Percentiles rank a stretch among this genome's conserved stretches.
Conservation (phyloP, 2,329 filamentous ascomycete species). For the Pseudocercospora vitis region DNA sequence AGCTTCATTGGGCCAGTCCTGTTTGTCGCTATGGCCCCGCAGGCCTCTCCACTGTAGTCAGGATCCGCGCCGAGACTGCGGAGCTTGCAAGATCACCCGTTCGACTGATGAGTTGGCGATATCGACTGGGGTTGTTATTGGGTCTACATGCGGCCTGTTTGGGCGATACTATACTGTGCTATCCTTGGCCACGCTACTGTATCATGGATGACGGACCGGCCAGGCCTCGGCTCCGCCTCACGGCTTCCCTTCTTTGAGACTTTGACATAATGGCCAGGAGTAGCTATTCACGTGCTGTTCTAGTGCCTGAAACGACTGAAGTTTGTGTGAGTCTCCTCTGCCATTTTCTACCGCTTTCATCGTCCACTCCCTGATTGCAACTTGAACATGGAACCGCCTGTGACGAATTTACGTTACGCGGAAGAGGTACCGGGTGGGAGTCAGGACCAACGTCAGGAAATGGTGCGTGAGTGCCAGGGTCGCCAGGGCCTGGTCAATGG, state of each 20-base stretch:
- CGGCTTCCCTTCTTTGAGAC: not conserved
- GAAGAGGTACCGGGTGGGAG: not conserved
- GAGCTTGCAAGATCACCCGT: not conserved
- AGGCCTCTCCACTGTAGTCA: not conserved
- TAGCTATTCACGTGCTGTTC: not conserved
- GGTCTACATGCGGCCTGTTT: not conserved
- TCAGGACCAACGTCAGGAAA: not conserved
- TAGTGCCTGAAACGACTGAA: not conserved
- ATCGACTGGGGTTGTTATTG: constrained; percentile 1
- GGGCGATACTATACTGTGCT: not conserved
- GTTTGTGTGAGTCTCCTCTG: not conserved
- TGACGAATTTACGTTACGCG: not conserved
- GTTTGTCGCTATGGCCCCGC: too few relatives aligned
- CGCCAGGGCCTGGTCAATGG: too few relatives aligned
- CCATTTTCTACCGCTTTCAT: not conserved
- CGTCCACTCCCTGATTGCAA: not conserved
- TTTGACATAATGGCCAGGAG: not conserved
- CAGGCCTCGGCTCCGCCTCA: too few relatives aligned
- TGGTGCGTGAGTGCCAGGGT: constrained; percentile 1
- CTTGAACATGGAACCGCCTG: not conserved
- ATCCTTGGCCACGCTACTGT: not conserved
- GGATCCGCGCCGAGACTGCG: not conserved
- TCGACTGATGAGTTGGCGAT: not conserved
- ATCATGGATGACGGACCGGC: too few relatives aligned
- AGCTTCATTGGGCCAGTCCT: too few relatives aligned